Evolutionary conservation across 202 grass and related monocot genomes (phyloP).

Genomic region (Elaeis oleifera): DNA sequence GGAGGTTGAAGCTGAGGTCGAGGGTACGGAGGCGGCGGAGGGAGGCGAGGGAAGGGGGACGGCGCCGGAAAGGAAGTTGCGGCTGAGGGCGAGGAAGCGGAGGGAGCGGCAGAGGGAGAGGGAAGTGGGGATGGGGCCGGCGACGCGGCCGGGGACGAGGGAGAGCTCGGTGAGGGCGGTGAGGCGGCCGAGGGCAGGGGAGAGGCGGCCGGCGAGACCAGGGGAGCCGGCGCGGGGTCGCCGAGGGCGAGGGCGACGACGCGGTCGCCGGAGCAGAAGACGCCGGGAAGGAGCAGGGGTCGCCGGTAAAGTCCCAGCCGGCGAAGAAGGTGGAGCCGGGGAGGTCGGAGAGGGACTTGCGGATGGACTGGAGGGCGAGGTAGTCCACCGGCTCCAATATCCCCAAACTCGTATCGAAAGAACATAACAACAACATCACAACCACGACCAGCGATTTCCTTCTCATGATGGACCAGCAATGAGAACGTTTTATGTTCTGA

Average conservation of each 20-base stretch:
- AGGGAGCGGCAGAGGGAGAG: not conserved
- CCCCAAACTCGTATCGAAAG: not conserved
- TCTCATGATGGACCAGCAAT: no score
- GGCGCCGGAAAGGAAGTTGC: conserved; percentile 7
- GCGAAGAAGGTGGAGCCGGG: conserved; percentile 1
- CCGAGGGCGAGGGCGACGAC: conserved; percentile 8
- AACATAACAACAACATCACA: not conserved
- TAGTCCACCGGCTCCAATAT: conserved; percentile 5
- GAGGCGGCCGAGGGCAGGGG: not conserved
- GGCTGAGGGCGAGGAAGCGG: conserved; percentile 9
- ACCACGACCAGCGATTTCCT: no score
- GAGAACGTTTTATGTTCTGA: no score
- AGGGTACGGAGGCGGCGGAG: conserved; percentile 6
- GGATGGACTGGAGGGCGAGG: conserved; percentile 4
- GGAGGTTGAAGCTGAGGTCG: conserved; percentile 6
- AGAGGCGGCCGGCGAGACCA: not conserved
- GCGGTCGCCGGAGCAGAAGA: conserved; percentile 4
- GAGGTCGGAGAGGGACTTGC: not conserved
- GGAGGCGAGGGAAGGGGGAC: not conserved
- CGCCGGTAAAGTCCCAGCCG: conserved; percentile 8
- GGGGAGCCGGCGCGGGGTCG: not conserved
- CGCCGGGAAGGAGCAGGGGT: conserved; percentile 1
- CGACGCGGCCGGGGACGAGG: conserved; percentile 2
- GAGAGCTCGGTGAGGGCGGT: conserved; percentile 7
- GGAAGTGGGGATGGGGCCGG: not conserved